Evolutionary conservation across 2,329 filamentous ascomycete species (phyloP), one percentile per base, ranked within the genome.

Genomic region (Penicillium carneum): DNA sequence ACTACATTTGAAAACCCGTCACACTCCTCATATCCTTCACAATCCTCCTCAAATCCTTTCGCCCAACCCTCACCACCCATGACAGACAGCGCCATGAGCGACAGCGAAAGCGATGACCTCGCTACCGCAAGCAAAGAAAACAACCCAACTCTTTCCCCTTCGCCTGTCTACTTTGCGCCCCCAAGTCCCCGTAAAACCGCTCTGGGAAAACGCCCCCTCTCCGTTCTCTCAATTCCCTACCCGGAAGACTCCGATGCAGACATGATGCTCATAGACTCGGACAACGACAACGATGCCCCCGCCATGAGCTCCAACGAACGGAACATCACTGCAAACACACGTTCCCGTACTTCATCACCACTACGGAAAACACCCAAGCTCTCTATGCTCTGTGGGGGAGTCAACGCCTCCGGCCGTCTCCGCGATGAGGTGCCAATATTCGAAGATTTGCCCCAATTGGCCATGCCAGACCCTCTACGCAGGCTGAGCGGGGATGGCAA

Each of bases 51-150:
- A 48, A 39, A 48, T 11, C 26, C 31, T 16, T 60, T 49, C 11
- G 7, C 20, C 14, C 51, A 60, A 9, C 16, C 43, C 36, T 26
- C 59, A 34, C 43, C 59, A 52, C 6, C 60, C 14, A 56, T 46
- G 20, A 31, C 49, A 41, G 62, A 69, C 18, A 60, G 66, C 1
- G 38, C 36, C 26, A 67, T 64, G 58, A 60, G 42, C 33, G 65
- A 70, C 49, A 61, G 65, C 53, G 62, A 71, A 63, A 59, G 61
- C 36, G 57, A 73, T 54, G 57, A 73, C 57, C 66, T 61, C 2
- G 62, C 69, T 8, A 76, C 74, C 46, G 74, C 74, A 50, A 79
- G 76, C 57, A 84, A 84, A 73, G 83, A 85, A 70, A 84, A 84
- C 61, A 77, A 83, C 60, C 77, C 78, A 9, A 76, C 76, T 1